Conservation (phyloP, 1,284 basidiomycete species). For the Trichosporon ovoides region DNA sequence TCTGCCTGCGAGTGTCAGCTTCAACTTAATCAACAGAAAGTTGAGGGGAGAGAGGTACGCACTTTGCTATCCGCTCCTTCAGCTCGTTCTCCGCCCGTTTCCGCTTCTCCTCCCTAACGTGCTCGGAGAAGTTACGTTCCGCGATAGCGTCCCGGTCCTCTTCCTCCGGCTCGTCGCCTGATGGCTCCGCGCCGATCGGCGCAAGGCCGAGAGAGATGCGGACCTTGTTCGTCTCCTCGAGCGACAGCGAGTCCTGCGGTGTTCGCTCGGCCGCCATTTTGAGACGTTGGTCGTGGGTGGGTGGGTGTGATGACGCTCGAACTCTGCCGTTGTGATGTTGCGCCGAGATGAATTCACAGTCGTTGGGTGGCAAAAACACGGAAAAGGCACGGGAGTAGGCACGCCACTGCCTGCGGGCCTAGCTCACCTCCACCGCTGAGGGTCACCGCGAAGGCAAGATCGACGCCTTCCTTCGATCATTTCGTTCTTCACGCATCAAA, state of each 20-base stretch:
- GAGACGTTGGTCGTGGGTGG: background rate
- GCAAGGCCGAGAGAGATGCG: constrained; percentile 90
- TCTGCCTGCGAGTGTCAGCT: too few species aligned
- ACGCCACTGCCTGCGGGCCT: background rate
- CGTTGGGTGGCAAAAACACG: constrained; percentile 25
- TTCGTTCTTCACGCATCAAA: too few species aligned
- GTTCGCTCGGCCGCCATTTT: constrained; percentile 50
- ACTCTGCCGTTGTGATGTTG: too few species aligned
- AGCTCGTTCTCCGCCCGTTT: constrained; percentile 70
- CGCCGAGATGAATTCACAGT: background rate
- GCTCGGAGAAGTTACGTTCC: constrained; percentile 73
- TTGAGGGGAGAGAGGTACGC: too few species aligned
- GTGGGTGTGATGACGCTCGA: background rate
- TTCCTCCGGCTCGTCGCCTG: constrained; percentile 37
- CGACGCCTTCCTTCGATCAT: background rate
- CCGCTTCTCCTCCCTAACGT: constrained; percentile 63
- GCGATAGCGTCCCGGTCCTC: constrained; percentile 61
- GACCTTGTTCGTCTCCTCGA: constrained; percentile 98
- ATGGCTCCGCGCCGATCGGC: constrained; percentile 69
- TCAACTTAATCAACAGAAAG: too few species aligned
- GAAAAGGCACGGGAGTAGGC: background rate
- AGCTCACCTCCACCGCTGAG: background rate
- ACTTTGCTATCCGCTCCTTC: constrained; percentile 71
- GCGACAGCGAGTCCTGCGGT: constrained; percentile 59
- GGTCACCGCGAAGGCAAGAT: too few species aligned